Conservation (phyloP, 495 filamentous ascomycete species). For the Aspergillus saccharolyticus region DNA sequence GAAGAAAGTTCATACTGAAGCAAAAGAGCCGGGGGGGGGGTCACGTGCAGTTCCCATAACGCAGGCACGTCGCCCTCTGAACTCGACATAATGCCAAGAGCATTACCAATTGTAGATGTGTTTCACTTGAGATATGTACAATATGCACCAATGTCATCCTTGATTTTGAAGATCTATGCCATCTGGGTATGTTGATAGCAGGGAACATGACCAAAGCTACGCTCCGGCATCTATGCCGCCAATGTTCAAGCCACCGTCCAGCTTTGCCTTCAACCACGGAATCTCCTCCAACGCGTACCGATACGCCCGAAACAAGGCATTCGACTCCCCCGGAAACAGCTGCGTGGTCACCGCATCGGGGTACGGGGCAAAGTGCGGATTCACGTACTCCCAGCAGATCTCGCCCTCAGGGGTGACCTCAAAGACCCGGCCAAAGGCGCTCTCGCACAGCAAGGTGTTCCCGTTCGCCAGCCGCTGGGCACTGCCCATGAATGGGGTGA, state of each 20-base stretch:
- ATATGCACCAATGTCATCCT: no score
- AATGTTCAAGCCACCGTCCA: background rate
- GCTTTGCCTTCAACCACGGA: conserved; percentile 21
- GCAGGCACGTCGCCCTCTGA: no score
- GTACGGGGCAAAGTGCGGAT: conserved; percentile 29
- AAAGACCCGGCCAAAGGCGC: conserved; percentile 29
- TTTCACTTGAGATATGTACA: no score
- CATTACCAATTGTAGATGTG: no score
- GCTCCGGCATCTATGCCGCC: background rate
- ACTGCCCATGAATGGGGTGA: conserved; percentile 48
- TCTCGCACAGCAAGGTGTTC: conserved; percentile 42
- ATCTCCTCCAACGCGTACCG: conserved; percentile 30
- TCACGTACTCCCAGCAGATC: conserved; percentile 34
- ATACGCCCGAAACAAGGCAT: conserved; percentile 37
- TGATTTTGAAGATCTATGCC: no score
- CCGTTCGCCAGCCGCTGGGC: conserved; percentile 37
- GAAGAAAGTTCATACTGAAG: no score
- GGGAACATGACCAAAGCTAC: no score
- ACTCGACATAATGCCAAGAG: no score
- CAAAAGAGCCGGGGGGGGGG: no score
- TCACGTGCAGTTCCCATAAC: no score
- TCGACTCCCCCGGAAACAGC: conserved; percentile 27
- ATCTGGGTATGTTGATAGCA: no score
- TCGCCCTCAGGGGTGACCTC: conserved; percentile 30
- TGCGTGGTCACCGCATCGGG: conserved; percentile 22